Percentiles rank a stretch among this genome's conserved stretches.
These are phyloP conservation scores for Mycotypha africana DNA, from an alignment of 371 early-diverging fungal species.

Conservation along the genomic window DNA sequence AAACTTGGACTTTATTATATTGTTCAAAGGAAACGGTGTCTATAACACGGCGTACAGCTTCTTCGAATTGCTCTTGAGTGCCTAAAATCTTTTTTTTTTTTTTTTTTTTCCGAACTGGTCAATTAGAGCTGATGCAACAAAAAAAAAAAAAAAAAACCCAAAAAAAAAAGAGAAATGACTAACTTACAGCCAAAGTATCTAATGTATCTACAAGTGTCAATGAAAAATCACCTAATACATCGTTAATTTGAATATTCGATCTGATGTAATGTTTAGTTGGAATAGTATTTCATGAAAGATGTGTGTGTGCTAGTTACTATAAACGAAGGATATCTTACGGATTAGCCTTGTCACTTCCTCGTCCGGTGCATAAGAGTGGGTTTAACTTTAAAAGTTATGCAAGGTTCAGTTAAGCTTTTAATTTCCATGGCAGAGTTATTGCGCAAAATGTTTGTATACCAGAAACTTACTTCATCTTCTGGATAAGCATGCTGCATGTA, in stretches of 20 bases:
- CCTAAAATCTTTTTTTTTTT: conserved; percentile 76
- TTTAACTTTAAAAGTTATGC: conserved; percentile 68
- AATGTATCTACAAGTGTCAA: conserved; percentile 88
- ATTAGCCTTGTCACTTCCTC: conserved; percentile 69
- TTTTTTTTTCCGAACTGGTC: too few species aligned
- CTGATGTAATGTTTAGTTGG: too few species aligned
- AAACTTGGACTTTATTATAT: conserved; percentile 88
- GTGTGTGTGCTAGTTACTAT: too few species aligned
- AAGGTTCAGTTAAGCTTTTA: too few species aligned
- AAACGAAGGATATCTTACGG: too few species aligned
- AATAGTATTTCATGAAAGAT: too few species aligned
- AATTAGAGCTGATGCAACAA: too few species aligned
- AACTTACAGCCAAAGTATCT: conserved; percentile 81
- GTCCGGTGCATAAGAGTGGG: conserved; percentile 78
- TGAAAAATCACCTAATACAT: conserved; percentile 89
- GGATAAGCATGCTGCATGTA: conserved; percentile 88
- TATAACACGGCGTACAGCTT: conserved; percentile 66
- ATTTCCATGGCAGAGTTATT: too few species aligned
- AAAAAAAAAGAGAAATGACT: not conserved
- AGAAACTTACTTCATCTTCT: conserved; percentile 68
- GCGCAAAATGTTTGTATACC: not conserved
- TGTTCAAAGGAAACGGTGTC: conserved; percentile 69
- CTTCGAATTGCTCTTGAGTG: conserved; percentile 63
- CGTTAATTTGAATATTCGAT: conserved; percentile 68
- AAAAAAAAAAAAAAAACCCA: not conserved